Evolutionary conservation across 257 asterid genomes (phyloP).

Genomic region (Solanum piurae): DNA sequence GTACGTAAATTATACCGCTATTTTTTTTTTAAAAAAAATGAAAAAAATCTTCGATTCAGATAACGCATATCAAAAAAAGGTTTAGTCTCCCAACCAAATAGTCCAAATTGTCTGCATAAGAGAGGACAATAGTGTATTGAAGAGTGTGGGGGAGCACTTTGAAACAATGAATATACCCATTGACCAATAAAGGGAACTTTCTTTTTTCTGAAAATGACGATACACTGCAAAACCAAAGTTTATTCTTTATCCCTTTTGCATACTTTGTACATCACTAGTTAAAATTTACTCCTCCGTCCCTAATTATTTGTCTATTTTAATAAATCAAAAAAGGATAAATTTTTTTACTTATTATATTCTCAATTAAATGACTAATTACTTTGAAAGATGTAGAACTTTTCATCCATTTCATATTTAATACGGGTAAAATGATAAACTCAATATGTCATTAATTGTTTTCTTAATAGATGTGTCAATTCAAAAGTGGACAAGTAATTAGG

Average conservation of each 20-base stretch:
- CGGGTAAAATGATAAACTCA: too few species aligned
- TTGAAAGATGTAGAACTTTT: too few species aligned
- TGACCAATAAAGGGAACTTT: constrained; percentile 9
- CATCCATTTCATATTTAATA: too few species aligned
- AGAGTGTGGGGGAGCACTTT: constrained; percentile 7
- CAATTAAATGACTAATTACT: too few species aligned
- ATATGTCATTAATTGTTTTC: too few species aligned
- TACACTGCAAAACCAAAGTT: constrained; percentile 14
- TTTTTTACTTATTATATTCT: too few species aligned
- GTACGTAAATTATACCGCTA: too few species aligned
- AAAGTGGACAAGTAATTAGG: too few species aligned
- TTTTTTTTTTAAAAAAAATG: not conserved
- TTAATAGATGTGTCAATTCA: too few species aligned
- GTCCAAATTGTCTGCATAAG: constrained; percentile 5
- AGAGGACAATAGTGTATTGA: constrained; percentile 4
- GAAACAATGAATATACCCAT: constrained; percentile 6
- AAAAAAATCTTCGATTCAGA: fast-evolving
- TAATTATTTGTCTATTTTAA: too few species aligned
- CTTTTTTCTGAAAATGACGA: constrained; percentile 14
- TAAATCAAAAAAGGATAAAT: too few species aligned
- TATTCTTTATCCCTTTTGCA: not conserved
- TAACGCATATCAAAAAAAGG: not conserved
- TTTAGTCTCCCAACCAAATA: not conserved
- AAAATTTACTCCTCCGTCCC: too few species aligned
- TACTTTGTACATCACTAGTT: not conserved